A percentile compares a stretch with the other conserved stretches of the same genome.
Conservation (phyloP, 2,329 filamentous ascomycete genomes). For the Peltaster fructicola region DNA sequence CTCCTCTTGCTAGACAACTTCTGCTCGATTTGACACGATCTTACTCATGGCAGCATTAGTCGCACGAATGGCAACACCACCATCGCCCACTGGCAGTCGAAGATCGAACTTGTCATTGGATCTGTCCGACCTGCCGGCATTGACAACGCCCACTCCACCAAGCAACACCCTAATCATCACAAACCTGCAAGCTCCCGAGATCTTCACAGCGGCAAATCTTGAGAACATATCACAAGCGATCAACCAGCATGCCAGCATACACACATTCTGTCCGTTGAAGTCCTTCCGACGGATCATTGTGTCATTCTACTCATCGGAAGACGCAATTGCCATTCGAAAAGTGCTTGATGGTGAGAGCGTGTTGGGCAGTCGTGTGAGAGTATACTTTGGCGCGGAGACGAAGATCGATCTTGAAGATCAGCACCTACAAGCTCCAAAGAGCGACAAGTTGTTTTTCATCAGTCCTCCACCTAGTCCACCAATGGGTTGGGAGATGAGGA, state of each 20-base stretch:
- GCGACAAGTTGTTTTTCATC: slow-evolving; percentile 49
- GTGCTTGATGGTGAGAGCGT: slow-evolving; percentile 58
- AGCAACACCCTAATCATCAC: slow-evolving; percentile 77
- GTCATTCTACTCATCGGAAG: slow-evolving; percentile 54
- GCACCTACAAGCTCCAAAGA: slow-evolving; percentile 35
- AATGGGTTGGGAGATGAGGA: slow-evolving; percentile 45
- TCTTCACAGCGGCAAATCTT: slow-evolving; percentile 59
- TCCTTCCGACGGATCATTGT: slow-evolving; percentile 69
- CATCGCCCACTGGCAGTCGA: slow-evolving; percentile 11
- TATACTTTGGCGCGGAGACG: slow-evolving; percentile 43
- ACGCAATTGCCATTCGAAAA: slow-evolving; percentile 52
- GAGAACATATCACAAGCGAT: slow-evolving; percentile 57
- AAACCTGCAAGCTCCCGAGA: slow-evolving; percentile 53
- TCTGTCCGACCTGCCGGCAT: slow-evolving; percentile 52
- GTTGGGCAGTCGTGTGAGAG: slow-evolving; percentile 49
- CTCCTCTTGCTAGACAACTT: not conserved
- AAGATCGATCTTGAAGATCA: slow-evolving; percentile 23
- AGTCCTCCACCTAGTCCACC: slow-evolving; percentile 45
- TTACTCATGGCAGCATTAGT: not conserved
- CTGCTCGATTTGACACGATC: not conserved
- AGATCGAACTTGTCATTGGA: slow-evolving; percentile 48
- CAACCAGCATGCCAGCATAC: slow-evolving; percentile 49
- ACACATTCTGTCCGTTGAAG: slow-evolving; percentile 64
- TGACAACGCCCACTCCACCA: slow-evolving; percentile 53
- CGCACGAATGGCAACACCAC: slow-evolving; percentile 4